A percentile compares a stretch with the other conserved stretches of the same genome.
Conservation (phyloP, 1,139 yeast species). For the Ogataea hybrid region DNA sequence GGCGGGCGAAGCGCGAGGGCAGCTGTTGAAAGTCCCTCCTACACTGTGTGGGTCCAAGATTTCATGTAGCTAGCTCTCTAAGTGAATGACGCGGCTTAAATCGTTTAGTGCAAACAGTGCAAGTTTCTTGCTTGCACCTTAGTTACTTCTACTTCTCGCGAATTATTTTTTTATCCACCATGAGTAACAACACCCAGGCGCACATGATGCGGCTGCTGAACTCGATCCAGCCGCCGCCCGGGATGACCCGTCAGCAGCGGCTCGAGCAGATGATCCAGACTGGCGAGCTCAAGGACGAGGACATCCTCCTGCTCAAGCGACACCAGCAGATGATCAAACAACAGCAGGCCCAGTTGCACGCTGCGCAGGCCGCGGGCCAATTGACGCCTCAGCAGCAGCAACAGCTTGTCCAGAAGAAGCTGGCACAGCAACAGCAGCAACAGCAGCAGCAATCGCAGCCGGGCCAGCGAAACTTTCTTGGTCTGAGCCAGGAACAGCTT, state of each 20-base stretch:
- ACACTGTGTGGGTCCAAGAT: too few relatives aligned
- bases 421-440: slow-evolving; percentile 15
- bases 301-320: slow-evolving; percentile 29
- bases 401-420: slow-evolving; percentile 14
- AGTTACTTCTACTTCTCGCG: not conserved
- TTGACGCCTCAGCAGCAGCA: slow-evolving; percentile 15
- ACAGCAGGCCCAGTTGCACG: slow-evolving; percentile 23
- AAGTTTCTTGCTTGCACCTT: too few relatives aligned
- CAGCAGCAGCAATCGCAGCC: slow-evolving; percentile 25
- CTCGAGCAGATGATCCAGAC: slow-evolving; percentile 30
- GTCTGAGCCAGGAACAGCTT: slow-evolving; percentile 36
- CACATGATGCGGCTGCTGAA: slow-evolving; percentile 27
- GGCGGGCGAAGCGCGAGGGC: too few relatives aligned
- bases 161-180: slow-evolving; percentile 1
- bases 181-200: slow-evolving; percentile 19
- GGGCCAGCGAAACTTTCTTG: slow-evolving; percentile 33
- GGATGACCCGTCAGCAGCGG: slow-evolving; percentile 32
- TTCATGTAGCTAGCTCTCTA: too few relatives aligned
- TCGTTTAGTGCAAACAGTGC: too few relatives aligned
- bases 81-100: too few relatives aligned
- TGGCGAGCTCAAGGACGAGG: slow-evolving; percentile 31
- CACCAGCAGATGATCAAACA: slow-evolving; percentile 32
- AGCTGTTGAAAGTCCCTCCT: too few relatives aligned
- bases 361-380: slow-evolving; percentile 19
- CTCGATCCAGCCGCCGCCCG: slow-evolving; percentile 33